phyloP scores from a whole-genome alignment of 352 stramenopile species.

The Globisporangium takayamanum region DNA sequence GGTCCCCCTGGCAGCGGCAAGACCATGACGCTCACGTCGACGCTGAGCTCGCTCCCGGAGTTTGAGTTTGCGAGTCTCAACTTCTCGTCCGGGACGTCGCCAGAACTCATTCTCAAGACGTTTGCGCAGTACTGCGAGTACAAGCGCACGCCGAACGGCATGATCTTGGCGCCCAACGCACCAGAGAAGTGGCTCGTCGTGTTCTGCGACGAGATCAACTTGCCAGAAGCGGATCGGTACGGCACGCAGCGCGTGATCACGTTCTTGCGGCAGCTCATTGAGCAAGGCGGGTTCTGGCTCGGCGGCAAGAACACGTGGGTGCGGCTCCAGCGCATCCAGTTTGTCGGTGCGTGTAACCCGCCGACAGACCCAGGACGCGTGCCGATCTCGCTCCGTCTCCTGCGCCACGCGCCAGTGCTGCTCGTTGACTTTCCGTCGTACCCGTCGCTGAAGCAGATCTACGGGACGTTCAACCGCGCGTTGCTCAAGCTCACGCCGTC shows the following conservation, averaged over 20 bases:
- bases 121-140: slow-evolving; percentile 99
- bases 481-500: slow-evolving; percentile 98
- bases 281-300: slow-evolving; percentile 93
- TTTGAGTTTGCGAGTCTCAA: slow-evolving; percentile 98
- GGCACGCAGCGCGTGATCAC: slow-evolving; percentile 99
- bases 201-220: slow-evolving; percentile 99
- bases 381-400: slow-evolving; percentile 94
- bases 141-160: slow-evolving; percentile 94
- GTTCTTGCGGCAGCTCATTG: slow-evolving; percentile 98
- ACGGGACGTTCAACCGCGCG: slow-evolving; percentile 98
- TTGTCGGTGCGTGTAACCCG: slow-evolving; percentile 98
- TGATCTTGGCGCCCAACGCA: slow-evolving; percentile 92
- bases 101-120: slow-evolving; percentile 97
- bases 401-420: slow-evolving; percentile 97
- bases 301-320: slow-evolving; percentile 90
- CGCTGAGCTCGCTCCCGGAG: slow-evolving; percentile 95
- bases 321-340: slow-evolving; percentile 90
- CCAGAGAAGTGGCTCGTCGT: slow-evolving; percentile 98
- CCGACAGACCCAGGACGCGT: slow-evolving; percentile 98
- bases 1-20: slow-evolving; percentile 98
- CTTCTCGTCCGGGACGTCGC: slow-evolving; percentile 98
- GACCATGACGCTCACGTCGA: slow-evolving; percentile 99
- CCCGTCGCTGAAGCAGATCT: slow-evolving; percentile 97
- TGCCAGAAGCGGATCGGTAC: slow-evolving; percentile 97
- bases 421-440: slow-evolving; percentile 98